Evolutionary conservation across 768 basidiomycete species (phyloP).

Genomic region (Lentinula aciculospora): DNA sequence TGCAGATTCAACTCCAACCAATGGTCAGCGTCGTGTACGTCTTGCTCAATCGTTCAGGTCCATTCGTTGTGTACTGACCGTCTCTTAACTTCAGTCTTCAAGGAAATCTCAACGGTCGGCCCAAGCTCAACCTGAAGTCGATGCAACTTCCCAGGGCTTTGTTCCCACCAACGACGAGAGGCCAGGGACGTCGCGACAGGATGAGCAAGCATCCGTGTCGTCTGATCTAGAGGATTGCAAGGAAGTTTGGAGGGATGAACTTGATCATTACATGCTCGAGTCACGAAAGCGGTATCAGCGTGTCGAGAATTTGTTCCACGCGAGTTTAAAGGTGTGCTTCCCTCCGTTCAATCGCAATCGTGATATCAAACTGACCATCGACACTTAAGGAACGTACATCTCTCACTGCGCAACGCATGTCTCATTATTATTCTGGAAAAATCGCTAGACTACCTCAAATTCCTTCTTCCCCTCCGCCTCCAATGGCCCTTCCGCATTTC

Average conservation of each 20-base stretch:
- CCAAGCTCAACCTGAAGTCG: constrained; percentile 10
- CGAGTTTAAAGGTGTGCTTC: constrained; percentile 51
- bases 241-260: constrained; percentile 70
- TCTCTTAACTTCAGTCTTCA: constrained; percentile 21
- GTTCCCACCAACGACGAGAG: constrained; percentile 18
- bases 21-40: constrained; percentile 51
- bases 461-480: constrained; percentile 20
- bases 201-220: constrained; percentile 47
- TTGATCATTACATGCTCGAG: constrained; percentile 63
- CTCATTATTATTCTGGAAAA: constrained; percentile 50
- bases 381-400: constrained; percentile 62
- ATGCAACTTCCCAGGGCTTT: constrained; percentile 5
- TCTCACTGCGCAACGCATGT: constrained; percentile 51
- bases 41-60: not conserved
- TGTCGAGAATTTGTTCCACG: constrained; percentile 70
- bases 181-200: constrained; percentile 16
- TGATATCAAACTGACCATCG: not conserved
- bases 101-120: constrained; percentile 40
- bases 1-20: constrained; percentile 47
- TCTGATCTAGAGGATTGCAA: constrained; percentile 81
- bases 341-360: not conserved
- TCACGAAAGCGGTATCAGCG: constrained; percentile 70
- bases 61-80: constrained; percentile 5
- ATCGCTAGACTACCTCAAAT: constrained; percentile 40
- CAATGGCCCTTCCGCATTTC: constrained; percentile 11